phyloP scores from a whole-genome alignment of 306 rosid species.

The cucumber (Cucumis sativus) region Cucumber_9930_V3 NC_026655.2:22480001-22480500 shows the following conservation, averaged over 20 bases:
- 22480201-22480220: too few relatives aligned
- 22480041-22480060: neutral
- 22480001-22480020: neutral
- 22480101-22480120: neutral
- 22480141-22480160: neutral
- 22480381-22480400: neutral
- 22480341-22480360: neutral
- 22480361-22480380: neutral
- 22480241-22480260: neutral
- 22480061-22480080: neutral
- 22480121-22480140: neutral
- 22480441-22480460: neutral
- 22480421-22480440: neutral
- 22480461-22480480: neutral
- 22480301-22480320: neutral
- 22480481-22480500: neutral
- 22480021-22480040: neutral
- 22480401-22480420: neutral
- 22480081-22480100: neutral
- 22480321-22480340: neutral
- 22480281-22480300: neutral
- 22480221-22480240: neutral
- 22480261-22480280: neutral
- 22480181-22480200: neutral
- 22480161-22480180: neutral